phyloP scores from a whole-genome alignment of 2,329 filamentous ascomycete species.

The Xylaria sp. region DNA sequence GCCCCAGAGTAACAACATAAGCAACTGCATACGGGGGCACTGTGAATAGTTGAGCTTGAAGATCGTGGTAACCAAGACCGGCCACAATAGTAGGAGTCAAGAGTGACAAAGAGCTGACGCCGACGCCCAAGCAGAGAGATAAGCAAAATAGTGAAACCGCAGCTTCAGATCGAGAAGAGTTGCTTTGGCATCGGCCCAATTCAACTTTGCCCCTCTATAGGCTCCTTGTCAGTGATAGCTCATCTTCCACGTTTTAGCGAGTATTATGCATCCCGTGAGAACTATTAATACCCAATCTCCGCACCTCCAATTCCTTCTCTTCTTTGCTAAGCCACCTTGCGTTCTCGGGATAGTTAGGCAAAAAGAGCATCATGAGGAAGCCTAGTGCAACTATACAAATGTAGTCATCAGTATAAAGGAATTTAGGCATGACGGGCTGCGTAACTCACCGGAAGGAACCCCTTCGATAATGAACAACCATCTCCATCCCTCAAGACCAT shows the following conservation, averaged over 20 bases:
- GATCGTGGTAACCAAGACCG: background rate
- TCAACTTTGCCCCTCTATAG: background rate
- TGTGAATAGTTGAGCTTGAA: background rate
- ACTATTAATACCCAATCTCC: background rate
- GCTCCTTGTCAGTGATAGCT: background rate
- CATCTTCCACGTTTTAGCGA: background rate
- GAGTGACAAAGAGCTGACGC: background rate
- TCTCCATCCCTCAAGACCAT: background rate
- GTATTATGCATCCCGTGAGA: background rate
- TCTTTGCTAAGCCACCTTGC: background rate
- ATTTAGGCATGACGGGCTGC: background rate
- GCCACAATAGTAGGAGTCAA: background rate
- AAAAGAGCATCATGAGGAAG: background rate
- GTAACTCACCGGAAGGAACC: background rate
- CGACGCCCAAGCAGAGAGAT: background rate
- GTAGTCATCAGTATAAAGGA: background rate
- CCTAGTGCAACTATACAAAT: background rate
- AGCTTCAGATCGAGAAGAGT: background rate
- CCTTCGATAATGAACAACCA: background rate
- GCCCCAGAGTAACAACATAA: background rate
- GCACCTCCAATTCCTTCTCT: background rate
- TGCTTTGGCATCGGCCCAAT: background rate
- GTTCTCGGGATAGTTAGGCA: background rate
- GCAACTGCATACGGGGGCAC: background rate
- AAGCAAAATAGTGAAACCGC: background rate